Evolutionary conservation across 257 asterid genomes (phyloP).

Genomic region (Scutellaria minor): DNA sequence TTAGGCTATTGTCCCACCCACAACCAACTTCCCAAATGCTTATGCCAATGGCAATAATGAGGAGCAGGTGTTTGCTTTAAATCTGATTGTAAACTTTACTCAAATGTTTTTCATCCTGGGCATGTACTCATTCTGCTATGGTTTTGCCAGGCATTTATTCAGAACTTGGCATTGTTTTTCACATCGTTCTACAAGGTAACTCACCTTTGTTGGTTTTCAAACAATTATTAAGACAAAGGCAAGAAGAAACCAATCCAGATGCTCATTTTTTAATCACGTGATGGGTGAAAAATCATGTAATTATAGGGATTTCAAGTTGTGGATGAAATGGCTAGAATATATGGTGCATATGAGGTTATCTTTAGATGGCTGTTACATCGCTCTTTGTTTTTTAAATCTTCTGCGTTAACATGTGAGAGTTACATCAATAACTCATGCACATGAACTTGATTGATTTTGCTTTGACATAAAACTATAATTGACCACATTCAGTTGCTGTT

Average conservation of each 20-base stretch:
- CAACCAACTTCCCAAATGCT: conserved; percentile 74
- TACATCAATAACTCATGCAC: conserved; percentile 6
- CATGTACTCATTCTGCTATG: conserved; percentile 30
- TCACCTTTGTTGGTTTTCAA: conserved; percentile 7
- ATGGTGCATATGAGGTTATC: conserved; percentile 1
- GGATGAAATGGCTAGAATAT: background rate
- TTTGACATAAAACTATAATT: background rate
- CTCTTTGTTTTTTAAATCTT: background rate
- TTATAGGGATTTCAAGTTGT: background rate
- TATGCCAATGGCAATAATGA: conserved; percentile 85
- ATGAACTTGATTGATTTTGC: conserved; percentile 13
- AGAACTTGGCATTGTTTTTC: conserved; percentile 91
- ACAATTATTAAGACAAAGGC: conserved; percentile 4
- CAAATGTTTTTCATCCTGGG: conserved; percentile 22
- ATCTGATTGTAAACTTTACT: conserved; percentile 13
- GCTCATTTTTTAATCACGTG: conserved; percentile 26
- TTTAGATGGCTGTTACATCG: conserved; percentile 10
- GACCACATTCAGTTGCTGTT: conserved; percentile 7
- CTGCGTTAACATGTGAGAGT: background rate
- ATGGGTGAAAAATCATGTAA: background rate
- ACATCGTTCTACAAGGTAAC: conserved; percentile 92
- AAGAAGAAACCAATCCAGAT: conserved; percentile 1
- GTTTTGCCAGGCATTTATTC: conserved; percentile 79
- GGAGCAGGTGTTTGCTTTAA: conserved; percentile 71
- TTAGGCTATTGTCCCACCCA: conserved; percentile 67